These are phyloP conservation scores for Colletotrichum horii DNA, from an alignment of 2,329 filamentous ascomycete genomes.

Conservation along the genomic window DNA sequence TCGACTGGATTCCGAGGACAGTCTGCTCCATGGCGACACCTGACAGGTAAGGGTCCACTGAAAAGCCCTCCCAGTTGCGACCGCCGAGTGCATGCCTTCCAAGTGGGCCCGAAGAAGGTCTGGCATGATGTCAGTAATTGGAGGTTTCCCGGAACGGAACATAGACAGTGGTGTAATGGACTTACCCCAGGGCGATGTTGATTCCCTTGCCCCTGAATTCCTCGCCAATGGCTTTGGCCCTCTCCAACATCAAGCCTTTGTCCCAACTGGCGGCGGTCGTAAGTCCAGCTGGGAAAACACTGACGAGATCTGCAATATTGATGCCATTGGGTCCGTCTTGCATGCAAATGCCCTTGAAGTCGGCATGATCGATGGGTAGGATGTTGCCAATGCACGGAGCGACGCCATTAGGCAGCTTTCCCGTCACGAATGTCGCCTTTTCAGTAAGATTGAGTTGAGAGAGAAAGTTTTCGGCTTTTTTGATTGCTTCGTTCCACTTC, in stretches of 20 bases:
- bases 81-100: constrained; percentile 77
- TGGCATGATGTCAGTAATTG: neutral
- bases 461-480: neutral
- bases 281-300: constrained; percentile 76
- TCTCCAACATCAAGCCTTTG: constrained; percentile 71
- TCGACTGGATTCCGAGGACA: constrained; percentile 59
- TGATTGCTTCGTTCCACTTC: neutral
- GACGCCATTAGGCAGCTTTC: constrained; percentile 73
- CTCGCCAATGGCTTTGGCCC: constrained; percentile 71
- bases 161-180: neutral
- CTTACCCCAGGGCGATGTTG: constrained; percentile 70
- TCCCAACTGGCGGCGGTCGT: constrained; percentile 84
- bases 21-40: constrained; percentile 68
- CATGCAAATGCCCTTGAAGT: constrained; percentile 76
- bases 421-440: constrained; percentile 81
- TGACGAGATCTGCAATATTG: constrained; percentile 52
- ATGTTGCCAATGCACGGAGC: constrained; percentile 72
- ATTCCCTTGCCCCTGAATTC: constrained; percentile 75
- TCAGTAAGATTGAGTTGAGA: constrained; percentile 72
- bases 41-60: constrained; percentile 76
- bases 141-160: neutral
- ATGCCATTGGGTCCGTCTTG: constrained; percentile 80
- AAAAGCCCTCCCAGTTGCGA: constrained; percentile 86
- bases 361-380: constrained; percentile 56
- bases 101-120: constrained; percentile 75